These are phyloP conservation scores for Diaporthe vaccinii DNA, from an alignment of 2,329 filamentous ascomycete species.

Conservation along the genomic window DNA sequence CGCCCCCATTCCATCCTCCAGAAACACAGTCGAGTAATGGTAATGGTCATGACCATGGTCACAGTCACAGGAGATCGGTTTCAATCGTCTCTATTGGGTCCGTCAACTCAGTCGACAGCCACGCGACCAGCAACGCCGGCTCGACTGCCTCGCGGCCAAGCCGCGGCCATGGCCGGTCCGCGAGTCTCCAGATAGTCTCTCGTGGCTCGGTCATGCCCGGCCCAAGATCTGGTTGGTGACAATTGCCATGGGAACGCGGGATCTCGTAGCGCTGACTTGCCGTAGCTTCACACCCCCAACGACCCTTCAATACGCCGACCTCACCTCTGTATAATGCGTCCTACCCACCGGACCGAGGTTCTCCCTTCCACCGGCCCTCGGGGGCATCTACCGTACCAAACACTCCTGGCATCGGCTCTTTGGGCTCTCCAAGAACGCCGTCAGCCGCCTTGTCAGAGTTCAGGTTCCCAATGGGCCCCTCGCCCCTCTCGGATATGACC, in stretches of 20 bases:
- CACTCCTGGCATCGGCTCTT: conserved; percentile 56
- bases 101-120: conserved; percentile 60
- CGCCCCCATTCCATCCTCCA: conserved; percentile 39
- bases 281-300: conserved; percentile 56
- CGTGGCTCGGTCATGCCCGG: conserved; percentile 59
- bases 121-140: conserved; percentile 57
- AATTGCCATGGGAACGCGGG: conserved; percentile 35
- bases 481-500: conserved; percentile 54
- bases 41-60: conserved; percentile 54
- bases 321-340: conserved; percentile 69
- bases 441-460: conserved; percentile 67
- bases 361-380: conserved; percentile 53
- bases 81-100: conserved; percentile 86
- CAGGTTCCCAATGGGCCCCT: conserved; percentile 66
- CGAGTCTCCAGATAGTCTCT: conserved; percentile 83
- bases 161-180: conserved; percentile 80
- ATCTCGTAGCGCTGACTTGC: conserved; percentile 29
- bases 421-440: conserved; percentile 55
- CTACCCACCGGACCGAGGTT: conserved; percentile 64
- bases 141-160: conserved; percentile 59
- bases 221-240: conserved; percentile 54
- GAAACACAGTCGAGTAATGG: conserved; percentile 42
- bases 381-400: conserved; percentile 60
- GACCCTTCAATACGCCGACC: conserved; percentile 58
- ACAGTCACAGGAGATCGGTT: conserved; percentile 80